Evolutionary conservation across 352 stramenopile genomes (phyloP), one percentile per base, ranked within the genome.

Genomic region (Globisporangium alternatum): DNA sequence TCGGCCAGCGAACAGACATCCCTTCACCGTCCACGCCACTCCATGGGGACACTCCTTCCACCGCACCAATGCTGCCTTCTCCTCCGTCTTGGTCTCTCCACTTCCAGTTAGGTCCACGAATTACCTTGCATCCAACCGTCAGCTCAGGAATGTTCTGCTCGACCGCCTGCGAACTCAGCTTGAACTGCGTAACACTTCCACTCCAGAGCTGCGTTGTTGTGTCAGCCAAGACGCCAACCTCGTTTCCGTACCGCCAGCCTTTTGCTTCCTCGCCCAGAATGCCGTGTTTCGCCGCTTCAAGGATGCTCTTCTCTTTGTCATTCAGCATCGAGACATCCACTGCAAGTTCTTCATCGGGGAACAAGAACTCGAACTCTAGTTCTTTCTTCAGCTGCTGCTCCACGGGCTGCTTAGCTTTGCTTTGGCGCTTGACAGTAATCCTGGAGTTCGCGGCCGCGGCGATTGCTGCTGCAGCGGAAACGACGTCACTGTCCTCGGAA

Each of bases 41-140:
- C 88, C 88, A 96, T 0, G 88, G 88, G 17, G 86, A 95, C 4
- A 96, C 81, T 10, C 86, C 83, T 76, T 95, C 88, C 21, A 96
- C 84, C 43, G 83, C 67, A 43, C 88, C 88, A 30, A 96, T 76
- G 19, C 78, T 91, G 8, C 88, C 88, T 75, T 93, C 87, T 15
- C 88, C 88, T 15, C 88, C 88, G 53, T 96, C 88, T 83, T 96
- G 86, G 53, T 96, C 88, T 22, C 84, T 74, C 87, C 88, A 95
- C 67, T 95, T 96, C 88, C 88, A 96, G 66, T 94, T 91, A 19
- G 89, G 89, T 37, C 89, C 89, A n/a, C 89, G 88, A 69, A 93
- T 90, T 15, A 97, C 89, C 49, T 92, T 90, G 66, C 85, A 94
- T 1, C 89, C 89, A 22, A 97, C 83, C 13, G 75, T 83, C 1